Conservation (phyloP, 2,329 filamentous ascomycete species). For the Rosellinia necatrix region DNA sequence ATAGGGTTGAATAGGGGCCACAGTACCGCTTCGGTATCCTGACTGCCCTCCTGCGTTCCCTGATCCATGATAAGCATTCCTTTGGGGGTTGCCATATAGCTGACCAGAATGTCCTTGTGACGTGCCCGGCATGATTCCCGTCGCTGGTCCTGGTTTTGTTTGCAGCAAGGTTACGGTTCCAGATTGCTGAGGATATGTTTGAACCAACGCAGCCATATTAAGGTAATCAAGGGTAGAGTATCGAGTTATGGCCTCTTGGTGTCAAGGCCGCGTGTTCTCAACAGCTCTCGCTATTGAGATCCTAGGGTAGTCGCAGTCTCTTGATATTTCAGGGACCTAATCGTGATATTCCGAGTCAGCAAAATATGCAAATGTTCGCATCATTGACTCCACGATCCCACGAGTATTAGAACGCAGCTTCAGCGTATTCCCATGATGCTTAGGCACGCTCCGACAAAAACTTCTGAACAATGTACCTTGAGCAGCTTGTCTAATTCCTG, state of each 20-base stretch:
- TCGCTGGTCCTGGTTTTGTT: constrained; percentile 68
- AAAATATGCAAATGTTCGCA: neutral
- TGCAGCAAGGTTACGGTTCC: constrained; percentile 77
- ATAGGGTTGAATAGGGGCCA: constrained; percentile 72
- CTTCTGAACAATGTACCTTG: constrained; percentile 21
- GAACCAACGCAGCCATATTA: constrained; percentile 81
- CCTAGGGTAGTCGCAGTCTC: constrained; percentile 1
- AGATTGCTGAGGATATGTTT: constrained; percentile 78
- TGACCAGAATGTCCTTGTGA: constrained; percentile 55
- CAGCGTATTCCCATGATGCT: neutral
- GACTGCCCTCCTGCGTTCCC: constrained; percentile 48
- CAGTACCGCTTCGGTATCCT: constrained; percentile 59
- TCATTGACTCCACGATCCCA: neutral
- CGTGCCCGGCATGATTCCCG: constrained; percentile 58
- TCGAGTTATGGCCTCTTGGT: constrained; percentile 30
- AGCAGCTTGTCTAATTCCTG: constrained; percentile 6
- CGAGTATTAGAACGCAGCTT: neutral
- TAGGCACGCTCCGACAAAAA: neutral
- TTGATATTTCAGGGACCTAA: constrained; percentile 13
- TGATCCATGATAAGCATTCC: constrained; percentile 56
- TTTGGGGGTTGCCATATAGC: constrained; percentile 56
- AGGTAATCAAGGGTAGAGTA: constrained; percentile 23
- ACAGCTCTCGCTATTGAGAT: constrained; percentile 15
- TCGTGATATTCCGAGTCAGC: constrained; percentile 8
- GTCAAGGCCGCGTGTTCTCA: constrained; percentile 24